Evolutionary conservation across 179 eudicot species (phyloP), one percentile per base, ranked within the genome.

Genomic region (Drosera spatulata): DNA sequence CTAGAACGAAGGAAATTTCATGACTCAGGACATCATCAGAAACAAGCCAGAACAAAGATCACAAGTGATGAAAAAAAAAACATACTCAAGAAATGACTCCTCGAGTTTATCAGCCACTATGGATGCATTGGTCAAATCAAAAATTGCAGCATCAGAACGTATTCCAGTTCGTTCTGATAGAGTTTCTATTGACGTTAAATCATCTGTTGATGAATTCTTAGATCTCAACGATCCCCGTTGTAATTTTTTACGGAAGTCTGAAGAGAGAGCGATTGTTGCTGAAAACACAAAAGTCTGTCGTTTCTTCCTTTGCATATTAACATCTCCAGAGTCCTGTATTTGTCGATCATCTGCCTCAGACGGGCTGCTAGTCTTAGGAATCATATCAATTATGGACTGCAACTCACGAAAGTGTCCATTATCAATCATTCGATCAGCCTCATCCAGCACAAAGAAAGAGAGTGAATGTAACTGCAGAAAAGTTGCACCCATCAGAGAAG

Each of bases 391-490:
- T 66, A 93, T 88, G 61, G 88, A 86, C 71, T 88, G 98, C 62
- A 93, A 75, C 74, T 93, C 96, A 40, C 68, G 95, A 71, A 93
- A 93, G 73, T 93, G 98, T 38, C 98, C 98, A 69, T 69, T 78
- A 75, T 93, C 96, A 57, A 93, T 84, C 98, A 93, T 93, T 33
- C 98, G 89, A 77, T 93, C 98, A 41, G 98, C 98, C 78, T 93
- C 98, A 69, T 93, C 98, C 78, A 93, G 86, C 64, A 88, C 95
- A 79, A 93, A 93, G 74, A 93, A 93, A 63, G 98, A 93, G 58
- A 93, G 59, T 9, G 87, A 88, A 76, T 88, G 96, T 65, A 88
- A 68, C 98, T 91, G 96, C 79, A 82, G 48, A 59, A 43, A 55
- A 65, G 33, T 41, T 66, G 22, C 39, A 57, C 55, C 41, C 61